Evolutionary conservation across 768 basidiomycete genomes (phyloP), one percentile per base, ranked within the genome.

Genomic region (Serendipita sp.): DNA sequence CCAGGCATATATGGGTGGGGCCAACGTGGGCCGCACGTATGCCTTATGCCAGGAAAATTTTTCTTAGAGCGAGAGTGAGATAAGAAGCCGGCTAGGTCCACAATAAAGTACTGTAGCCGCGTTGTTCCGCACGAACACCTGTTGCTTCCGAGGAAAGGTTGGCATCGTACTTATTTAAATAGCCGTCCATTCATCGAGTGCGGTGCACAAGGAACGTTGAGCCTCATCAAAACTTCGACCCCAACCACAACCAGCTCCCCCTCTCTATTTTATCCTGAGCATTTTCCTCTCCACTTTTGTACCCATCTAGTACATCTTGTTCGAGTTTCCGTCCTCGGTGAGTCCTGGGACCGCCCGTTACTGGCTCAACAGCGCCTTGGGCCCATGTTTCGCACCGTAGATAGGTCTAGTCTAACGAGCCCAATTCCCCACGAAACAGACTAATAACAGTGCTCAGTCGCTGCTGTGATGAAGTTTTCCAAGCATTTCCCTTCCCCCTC

Each of bases 251-350:
- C 53, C 53, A 58, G 38, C 38, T 38, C 38, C 38, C 38, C 38
- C 38, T n/a, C n/a, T 51, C 48, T 58, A 58, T 58, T 58, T 30
- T 58, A 58, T 58, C 53, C 53, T 50, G 20, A 50, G 28, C 53
- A 58, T 22, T 58, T 22, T 58, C 33, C 17, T 24, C 53, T 24
- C 9, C 45, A 48, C n/a, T 48, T 28, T 48, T 28, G n/a, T 9
- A 28, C 9, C 45, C 20, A 48, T 28, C 20, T 48, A 48, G 45
- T 48, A 3, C 45, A 28, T 48, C 45, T 28, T 20, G 45, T 28
- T 28, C 45, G 20, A 7, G 7, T 48, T 28, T n/a, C 45, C 45
- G 5, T n/a, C 45, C 45, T 20, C n/a, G n/a, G 45, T 48, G 17
- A 38, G 34, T 38, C 34, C 14, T n/a, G 1, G 9, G 17, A 5